Evolutionary conservation across 116 monocot species (phyloP).

Genomic region (Papilionanthe hybrid): DNA sequence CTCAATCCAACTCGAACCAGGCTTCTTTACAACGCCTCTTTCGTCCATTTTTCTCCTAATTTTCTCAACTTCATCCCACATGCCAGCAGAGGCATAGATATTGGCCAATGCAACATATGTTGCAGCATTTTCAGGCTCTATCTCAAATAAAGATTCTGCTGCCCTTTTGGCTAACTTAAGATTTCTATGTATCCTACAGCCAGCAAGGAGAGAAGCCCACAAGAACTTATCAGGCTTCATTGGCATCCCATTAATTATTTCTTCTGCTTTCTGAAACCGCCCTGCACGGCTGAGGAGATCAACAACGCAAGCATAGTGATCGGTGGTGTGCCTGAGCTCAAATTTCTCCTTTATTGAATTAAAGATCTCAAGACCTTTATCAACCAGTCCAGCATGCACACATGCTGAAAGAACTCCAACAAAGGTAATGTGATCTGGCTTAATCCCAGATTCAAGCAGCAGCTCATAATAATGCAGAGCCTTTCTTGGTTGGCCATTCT

Average conservation of each 20-base stretch:
- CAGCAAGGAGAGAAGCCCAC: constrained; percentile 87
- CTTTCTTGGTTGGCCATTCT: constrained; percentile 67
- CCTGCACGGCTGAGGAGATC: constrained; percentile 85
- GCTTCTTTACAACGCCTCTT: constrained; percentile 49
- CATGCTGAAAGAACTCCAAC: constrained; percentile 80
- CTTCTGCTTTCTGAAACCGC: constrained; percentile 52
- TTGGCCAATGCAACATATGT: constrained; percentile 88
- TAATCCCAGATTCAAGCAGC: constrained; percentile 51
- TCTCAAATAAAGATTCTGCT: constrained; percentile 63
- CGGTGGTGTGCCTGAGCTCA: constrained; percentile 37
- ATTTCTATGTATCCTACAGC: constrained; percentile 63
- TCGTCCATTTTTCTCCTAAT: constrained; percentile 53
- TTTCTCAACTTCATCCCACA: constrained; percentile 51
- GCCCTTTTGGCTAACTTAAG: constrained; percentile 43
- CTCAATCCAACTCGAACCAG: constrained; percentile 86
- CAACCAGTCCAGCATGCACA: constrained; percentile 63
- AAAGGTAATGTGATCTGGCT: constrained; percentile 71
- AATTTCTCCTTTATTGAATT: constrained; percentile 54
- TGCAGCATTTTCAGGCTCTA: constrained; percentile 86
- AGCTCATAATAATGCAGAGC: constrained; percentile 51
- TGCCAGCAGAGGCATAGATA: constrained; percentile 60
- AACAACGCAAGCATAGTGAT: constrained; percentile 87
- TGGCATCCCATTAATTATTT: constrained; percentile 59
- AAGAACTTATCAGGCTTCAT: constrained; percentile 75
- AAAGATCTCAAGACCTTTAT: constrained; percentile 62